Evolutionary conservation across 345 rosid species (phyloP).

Genomic region (Limnanthes douglasii): DNA sequence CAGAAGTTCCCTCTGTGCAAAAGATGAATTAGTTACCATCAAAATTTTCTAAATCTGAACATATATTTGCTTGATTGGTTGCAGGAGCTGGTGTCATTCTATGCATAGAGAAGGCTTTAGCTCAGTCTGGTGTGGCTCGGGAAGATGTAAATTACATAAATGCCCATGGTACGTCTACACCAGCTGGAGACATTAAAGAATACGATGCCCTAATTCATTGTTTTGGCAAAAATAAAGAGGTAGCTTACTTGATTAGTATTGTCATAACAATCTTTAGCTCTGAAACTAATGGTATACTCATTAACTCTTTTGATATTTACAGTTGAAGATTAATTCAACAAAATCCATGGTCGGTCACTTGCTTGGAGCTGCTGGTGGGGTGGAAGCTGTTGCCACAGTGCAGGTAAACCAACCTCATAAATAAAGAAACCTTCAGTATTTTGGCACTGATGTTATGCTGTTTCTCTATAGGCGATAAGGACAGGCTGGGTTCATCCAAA

Average conservation of each 20-base stretch:
- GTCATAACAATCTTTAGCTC: background rate
- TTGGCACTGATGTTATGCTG: conserved; percentile 4
- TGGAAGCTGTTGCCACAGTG: conserved; percentile 76
- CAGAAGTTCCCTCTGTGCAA: too few relatives aligned
- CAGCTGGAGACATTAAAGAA: conserved; percentile 80
- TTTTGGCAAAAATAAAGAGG: conserved; percentile 76
- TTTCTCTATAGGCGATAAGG: conserved; percentile 51
- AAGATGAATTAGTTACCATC: too few relatives aligned
- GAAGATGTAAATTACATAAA: conserved; percentile 74
- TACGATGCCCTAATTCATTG: conserved; percentile 59
- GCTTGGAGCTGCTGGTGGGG: conserved; percentile 91
- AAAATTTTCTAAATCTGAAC: too few relatives aligned
- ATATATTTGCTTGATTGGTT: too few relatives aligned
- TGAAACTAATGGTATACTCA: conserved; percentile 10
- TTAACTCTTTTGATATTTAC: conserved; percentile 9
- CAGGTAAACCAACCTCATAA: conserved; percentile 34
- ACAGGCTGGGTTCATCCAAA: conserved; percentile 98
- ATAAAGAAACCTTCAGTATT: background rate
- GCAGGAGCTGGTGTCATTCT: conserved; percentile 68
- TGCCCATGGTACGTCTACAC: conserved; percentile 95
- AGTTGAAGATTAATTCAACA: conserved; percentile 81
- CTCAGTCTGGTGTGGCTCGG: conserved; percentile 48
- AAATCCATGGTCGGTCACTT: conserved; percentile 94
- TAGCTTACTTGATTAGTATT: conserved; percentile 9
- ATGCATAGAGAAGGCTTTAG: conserved; percentile 82